Evolutionary conservation across 352 stramenopile species (phyloP).

Genomic region (Pythium insidiosum): DNA sequence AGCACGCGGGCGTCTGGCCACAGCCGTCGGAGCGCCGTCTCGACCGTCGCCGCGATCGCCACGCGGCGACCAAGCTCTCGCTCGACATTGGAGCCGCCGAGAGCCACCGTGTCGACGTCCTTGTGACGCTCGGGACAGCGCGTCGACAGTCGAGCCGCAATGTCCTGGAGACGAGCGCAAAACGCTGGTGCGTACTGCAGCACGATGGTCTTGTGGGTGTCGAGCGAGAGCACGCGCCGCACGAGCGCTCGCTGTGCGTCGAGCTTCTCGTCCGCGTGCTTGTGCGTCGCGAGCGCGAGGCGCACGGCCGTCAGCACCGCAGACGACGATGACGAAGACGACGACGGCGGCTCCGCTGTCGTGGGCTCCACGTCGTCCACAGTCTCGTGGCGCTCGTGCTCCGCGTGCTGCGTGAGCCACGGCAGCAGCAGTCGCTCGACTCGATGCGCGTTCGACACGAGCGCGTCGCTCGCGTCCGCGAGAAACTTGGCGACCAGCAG

Average conservation of each 20-base stretch:
- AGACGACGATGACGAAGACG: background rate
- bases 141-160: background rate
- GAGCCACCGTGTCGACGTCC: background rate
- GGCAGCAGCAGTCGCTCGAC: constrained; percentile 45
- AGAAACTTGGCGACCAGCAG: constrained; percentile 50
- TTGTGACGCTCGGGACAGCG: background rate
- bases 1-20: constrained; percentile 61
- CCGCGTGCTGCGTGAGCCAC: constrained; percentile 27
- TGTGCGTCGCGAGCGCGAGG: constrained; percentile 25
- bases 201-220: constrained; percentile 32
- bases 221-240: constrained; percentile 16
- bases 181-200: constrained; percentile 17
- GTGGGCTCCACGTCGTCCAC: background rate
- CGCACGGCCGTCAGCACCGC: constrained; percentile 19
- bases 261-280: constrained; percentile 16
- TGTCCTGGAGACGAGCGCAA: background rate
- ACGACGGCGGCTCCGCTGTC: background rate
- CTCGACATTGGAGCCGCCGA: background rate
- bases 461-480: constrained; percentile 26
- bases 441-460: constrained; percentile 24
- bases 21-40: constrained; percentile 34
- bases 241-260: constrained; percentile 42
- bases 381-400: too few species aligned
- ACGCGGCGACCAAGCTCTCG: constrained; percentile 20
- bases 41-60: constrained; percentile 24